phyloP scores from a whole-genome alignment of 1,284 basidiomycete genomes.

The Ceratobasidium sp. region DNA sequence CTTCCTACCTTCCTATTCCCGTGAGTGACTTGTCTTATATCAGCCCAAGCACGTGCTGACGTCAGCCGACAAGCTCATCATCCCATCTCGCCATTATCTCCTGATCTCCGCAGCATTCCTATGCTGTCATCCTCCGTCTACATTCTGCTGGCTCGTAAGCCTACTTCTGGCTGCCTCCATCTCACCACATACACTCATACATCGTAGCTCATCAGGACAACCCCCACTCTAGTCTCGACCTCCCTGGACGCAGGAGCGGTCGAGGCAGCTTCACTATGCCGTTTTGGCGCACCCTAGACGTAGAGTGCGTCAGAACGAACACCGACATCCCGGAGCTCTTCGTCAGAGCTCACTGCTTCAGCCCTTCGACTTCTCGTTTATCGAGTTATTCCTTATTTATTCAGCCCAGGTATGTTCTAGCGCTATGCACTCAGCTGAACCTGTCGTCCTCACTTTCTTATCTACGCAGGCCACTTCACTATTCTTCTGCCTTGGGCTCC shows the following conservation, averaged over 20 bases:
- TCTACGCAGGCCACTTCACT: background rate
- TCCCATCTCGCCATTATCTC: too few species aligned
- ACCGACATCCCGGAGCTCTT: background rate
- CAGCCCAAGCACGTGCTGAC: too few species aligned
- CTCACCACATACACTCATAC: background rate
- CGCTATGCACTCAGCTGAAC: too few species aligned
- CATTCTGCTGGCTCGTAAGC: too few species aligned
- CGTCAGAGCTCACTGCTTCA: background rate
- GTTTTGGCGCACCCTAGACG: background rate
- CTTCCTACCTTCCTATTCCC: too few species aligned
- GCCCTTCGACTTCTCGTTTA: background rate
- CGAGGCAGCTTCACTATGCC: background rate
- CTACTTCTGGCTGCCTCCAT: background rate
- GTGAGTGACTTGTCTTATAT: too few species aligned
- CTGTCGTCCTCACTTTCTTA: background rate
- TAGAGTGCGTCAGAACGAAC: background rate
- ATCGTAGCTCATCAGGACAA: background rate
- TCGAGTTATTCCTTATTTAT: background rate
- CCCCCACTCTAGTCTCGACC: background rate
- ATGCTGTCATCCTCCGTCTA: too few species aligned
- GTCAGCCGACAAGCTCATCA: too few species aligned
- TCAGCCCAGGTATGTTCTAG: background rate
- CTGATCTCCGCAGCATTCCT: too few species aligned
- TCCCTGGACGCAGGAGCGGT: background rate
- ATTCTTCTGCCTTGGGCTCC: background rate